A percentile compares a stretch with the other conserved stretches of the same genome.
phyloP scores from a whole-genome alignment of 805 yeast genomes.

The Cyberlindnera euphorbiiphila region DNA sequence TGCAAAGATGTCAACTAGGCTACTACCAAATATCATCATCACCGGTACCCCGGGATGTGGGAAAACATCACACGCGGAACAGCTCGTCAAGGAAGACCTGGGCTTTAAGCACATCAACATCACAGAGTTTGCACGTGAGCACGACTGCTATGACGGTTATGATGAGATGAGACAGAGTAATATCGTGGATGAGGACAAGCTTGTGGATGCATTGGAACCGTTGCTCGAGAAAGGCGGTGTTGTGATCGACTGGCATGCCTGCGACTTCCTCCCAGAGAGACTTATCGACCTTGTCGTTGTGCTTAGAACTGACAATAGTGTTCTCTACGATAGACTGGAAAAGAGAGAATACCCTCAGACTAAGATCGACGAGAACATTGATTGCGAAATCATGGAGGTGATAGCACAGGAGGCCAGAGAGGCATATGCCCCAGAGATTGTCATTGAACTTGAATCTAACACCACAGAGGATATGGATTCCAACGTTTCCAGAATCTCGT shows the following conservation, averaged over 20 bases:
- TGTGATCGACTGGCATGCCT: slow-evolving; percentile 96
- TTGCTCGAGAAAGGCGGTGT: slow-evolving; percentile 79
- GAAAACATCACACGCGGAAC: slow-evolving; percentile 71
- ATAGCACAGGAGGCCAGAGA: slow-evolving; percentile 83
- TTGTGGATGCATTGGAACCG: slow-evolving; percentile 77
- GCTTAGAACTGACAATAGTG: slow-evolving; percentile 68
- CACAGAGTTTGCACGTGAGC: slow-evolving; percentile 76
- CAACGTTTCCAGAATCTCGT: slow-evolving; percentile 71
- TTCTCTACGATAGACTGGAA: slow-evolving; percentile 69
- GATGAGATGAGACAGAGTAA: slow-evolving; percentile 83
- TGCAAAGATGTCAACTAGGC: slow-evolving; percentile 25
- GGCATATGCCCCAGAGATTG: slow-evolving; percentile 72
- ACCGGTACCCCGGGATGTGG: slow-evolving; percentile 98
- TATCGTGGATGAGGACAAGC: slow-evolving; percentile 89
- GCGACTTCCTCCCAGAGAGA: slow-evolving; percentile 92
- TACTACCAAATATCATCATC: slow-evolving; percentile 68
- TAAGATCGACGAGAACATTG: slow-evolving; percentile 87
- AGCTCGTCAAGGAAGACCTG: slow-evolving; percentile 47
- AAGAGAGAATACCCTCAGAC: slow-evolving; percentile 74
- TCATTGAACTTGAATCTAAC: slow-evolving; percentile 76
- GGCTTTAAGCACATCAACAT: slow-evolving; percentile 54
- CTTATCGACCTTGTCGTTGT: slow-evolving; percentile 91
- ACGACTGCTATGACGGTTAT: slow-evolving; percentile 74
- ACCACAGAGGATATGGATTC: slow-evolving; percentile 70
- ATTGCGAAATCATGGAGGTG: slow-evolving; percentile 96